Conservation (phyloP, 345 rosid species). For the Pistacia integerrima region DNA sequence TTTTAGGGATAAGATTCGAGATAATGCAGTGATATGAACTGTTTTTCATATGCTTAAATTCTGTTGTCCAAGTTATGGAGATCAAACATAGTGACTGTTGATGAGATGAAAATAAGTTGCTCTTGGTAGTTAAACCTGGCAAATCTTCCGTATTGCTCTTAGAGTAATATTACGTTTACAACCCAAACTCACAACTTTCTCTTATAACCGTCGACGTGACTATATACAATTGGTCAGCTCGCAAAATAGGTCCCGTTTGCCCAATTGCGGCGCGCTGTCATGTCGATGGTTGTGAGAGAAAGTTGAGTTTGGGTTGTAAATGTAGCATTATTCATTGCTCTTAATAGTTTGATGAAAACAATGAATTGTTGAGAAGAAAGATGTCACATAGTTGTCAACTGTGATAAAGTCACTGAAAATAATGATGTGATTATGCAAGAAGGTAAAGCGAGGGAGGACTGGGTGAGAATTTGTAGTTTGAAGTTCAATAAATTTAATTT, state of each 20-base stretch:
- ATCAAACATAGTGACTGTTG: not conserved
- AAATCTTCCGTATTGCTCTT: not conserved
- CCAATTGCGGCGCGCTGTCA: too few species aligned
- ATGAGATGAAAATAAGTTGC: not conserved
- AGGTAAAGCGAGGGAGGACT: not conserved
- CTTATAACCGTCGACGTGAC: too few species aligned
- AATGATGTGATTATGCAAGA: not conserved
- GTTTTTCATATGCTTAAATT: not conserved
- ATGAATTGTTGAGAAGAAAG: not conserved
- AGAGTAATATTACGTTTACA: too few species aligned
- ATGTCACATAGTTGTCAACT: not conserved
- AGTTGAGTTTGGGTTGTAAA: too few species aligned
- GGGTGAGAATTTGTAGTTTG: not conserved
- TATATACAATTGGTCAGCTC: too few species aligned
- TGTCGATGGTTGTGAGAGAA: too few species aligned
- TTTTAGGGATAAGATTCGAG: not conserved
- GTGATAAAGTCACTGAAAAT: not conserved
- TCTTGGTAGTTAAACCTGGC: not conserved
- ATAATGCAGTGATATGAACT: not conserved
- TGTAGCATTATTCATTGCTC: too few species aligned
- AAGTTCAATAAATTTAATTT: not conserved
- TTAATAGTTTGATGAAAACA: too few species aligned
- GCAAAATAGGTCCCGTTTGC: too few species aligned
- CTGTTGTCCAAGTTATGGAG: not conserved
- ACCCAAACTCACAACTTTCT: too few species aligned